Evolutionary conservation across 192 early-diverging fungal genomes (phyloP).

Genomic region (Coemansia sp.): DNA sequence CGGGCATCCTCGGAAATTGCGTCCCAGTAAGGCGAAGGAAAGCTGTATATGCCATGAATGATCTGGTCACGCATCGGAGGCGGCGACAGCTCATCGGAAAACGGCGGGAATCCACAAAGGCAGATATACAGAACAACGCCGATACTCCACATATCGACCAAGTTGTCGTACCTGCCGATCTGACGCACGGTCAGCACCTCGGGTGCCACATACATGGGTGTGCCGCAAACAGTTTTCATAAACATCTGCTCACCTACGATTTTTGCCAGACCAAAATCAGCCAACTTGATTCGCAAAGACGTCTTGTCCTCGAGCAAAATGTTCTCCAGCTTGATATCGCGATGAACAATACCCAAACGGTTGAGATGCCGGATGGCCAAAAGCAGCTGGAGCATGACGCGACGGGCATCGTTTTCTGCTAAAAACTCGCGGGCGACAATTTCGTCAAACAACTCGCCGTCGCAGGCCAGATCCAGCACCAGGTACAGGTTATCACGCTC

Average conservation of each 20-base stretch:
- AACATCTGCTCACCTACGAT: conserved; percentile 68
- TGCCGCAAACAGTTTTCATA: conserved; percentile 90
- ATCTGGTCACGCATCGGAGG: conserved; percentile 67
- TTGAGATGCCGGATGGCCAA: conserved; percentile 75
- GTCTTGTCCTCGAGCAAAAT: conserved; percentile 65
- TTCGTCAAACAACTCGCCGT: conserved; percentile 92
- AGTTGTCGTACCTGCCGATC: conserved; percentile 74
- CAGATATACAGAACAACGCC: conserved; percentile 95
- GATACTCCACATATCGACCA: conserved; percentile 91
- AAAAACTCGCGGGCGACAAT: conserved; percentile 78
- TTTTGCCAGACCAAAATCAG: conserved; percentile 95
- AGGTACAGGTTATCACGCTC: conserved; percentile 54
- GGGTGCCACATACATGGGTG: conserved; percentile 88
- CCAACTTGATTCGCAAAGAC: conserved; percentile 78
- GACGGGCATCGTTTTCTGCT: conserved; percentile 75
- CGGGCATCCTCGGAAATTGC: conserved; percentile 63
- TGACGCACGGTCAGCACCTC: conserved; percentile 78
- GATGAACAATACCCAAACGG: conserved; percentile 67
- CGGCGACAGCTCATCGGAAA: conserved; percentile 65
- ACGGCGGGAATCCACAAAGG: conserved; percentile 88
- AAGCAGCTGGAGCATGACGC: conserved; percentile 78
- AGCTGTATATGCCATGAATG: conserved; percentile 69
- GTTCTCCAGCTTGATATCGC: conserved; percentile 84
- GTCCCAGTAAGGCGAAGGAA: conserved; percentile 83
- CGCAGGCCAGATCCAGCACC: conserved; percentile 65